Base-by-base conservation (phyloP, 2,329 filamentous ascomycete species). In the Nemania serpens region DNA sequence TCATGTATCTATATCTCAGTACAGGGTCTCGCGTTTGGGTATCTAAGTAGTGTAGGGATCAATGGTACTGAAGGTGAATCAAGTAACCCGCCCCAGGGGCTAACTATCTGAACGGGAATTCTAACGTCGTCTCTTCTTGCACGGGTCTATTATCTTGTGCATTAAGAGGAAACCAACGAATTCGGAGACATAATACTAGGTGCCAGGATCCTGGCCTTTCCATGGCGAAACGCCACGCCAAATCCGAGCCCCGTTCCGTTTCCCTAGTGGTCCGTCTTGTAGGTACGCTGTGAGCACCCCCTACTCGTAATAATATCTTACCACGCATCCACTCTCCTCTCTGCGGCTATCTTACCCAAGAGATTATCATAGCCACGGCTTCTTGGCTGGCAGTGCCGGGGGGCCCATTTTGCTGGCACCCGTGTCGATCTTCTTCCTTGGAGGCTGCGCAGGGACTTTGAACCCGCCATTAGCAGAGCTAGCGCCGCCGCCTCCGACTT, bases 341-440 rank as follows among this genome's bases (percentile, higher is more conserved):
- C 48, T 39, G 18, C 29, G 34, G 36, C 36, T 50, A 52, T 33
- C 37, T 36, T 42, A 20, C 36, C 50, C 9, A 18, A 17, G 25
- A 42, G 5, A 18, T 20, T n/a, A 18, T 22, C 46, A n/a, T 37
- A 36, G 45, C 45, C 7, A 47, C 56, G 68, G 69, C 50, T 70
- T 70, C 66, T 69, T 72, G 47, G 59, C 47, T 22, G 72, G 71
- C 46, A 71, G 43, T 7, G 70, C 58, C 7, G 71, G 71, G 6
- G 72, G 71, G 20, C 68, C 68, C 73, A 73, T 84, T 73, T 88
- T 88, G 43, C 80, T 79, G 52, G 80, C 78, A 1, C 86, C 87
- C 1, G 83, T 88, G 72, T 91, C 85, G 25, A 88, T 78, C 76
- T 87, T 93, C 80, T 97, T 97, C 55, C 79, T 83, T 25, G 62